Evolutionary conservation across 2,329 filamentous ascomycete species (phyloP).

Genomic region (Aspergillus melleus): DNA sequence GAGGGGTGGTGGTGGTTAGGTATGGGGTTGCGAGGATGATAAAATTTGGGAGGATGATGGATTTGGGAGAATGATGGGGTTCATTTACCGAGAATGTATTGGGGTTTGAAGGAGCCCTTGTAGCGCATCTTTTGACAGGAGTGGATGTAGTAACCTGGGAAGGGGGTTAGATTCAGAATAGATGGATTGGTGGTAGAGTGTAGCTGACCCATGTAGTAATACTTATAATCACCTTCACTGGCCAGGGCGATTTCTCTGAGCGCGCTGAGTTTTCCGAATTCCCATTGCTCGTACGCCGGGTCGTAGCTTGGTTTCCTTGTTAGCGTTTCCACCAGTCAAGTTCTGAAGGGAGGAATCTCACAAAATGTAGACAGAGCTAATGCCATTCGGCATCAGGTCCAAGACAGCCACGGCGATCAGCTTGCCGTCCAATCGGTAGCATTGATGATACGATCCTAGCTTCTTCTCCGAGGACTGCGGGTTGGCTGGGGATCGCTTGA

Average conservation of each 20-base stretch:
- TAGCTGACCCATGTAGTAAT: constrained; percentile 64
- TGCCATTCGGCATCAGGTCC: constrained; percentile 47
- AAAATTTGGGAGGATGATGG: too few species aligned
- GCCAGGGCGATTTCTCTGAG: constrained; percentile 60
- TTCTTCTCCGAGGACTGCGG: constrained; percentile 41
- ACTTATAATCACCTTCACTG: constrained; percentile 55
- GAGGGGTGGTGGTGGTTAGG: not conserved
- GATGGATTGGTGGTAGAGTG: not conserved
- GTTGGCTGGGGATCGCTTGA: constrained; percentile 40
- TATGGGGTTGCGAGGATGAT: not conserved
- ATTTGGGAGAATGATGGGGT: too few species aligned
- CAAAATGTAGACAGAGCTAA: constrained; percentile 54
- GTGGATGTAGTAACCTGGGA: constrained; percentile 62
- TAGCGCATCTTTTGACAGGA: constrained; percentile 54
- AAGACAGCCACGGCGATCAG: constrained; percentile 51
- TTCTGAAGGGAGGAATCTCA: constrained; percentile 24
- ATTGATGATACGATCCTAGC: constrained; percentile 52
- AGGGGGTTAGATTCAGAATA: not conserved
- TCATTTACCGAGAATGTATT: constrained; percentile 48
- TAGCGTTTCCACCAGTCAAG: too few species aligned
- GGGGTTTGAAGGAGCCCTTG: constrained; percentile 49
- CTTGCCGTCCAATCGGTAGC: constrained; percentile 51
- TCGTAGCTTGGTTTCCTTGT: constrained; percentile 51
- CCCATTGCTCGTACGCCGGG: constrained; percentile 59
- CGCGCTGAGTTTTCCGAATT: constrained; percentile 64